A percentile compares a stretch with the other conserved stretches of the same genome.
These are phyloP conservation scores for Miamiensis avidus DNA, from an alignment of 169 alveolate species.

Conservation along the genomic window DNA sequence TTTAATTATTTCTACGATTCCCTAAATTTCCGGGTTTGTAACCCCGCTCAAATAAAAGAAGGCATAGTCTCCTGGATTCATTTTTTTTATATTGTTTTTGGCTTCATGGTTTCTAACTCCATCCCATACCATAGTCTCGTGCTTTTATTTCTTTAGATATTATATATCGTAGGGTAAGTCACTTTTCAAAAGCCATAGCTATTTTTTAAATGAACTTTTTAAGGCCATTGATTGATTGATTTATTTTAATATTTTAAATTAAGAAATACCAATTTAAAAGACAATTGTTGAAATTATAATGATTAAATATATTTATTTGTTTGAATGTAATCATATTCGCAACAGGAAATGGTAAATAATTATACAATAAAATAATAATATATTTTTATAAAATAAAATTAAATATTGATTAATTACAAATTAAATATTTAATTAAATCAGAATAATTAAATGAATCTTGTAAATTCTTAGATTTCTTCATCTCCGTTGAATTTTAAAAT, in stretches of 20 bases:
- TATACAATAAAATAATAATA: no score
- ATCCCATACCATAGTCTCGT: background rate
- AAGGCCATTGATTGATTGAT: no score
- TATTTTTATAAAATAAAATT: no score
- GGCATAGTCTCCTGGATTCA: background rate
- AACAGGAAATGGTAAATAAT: no score
- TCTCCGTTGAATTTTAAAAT: background rate
- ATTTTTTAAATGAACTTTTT: no score
- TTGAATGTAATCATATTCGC: no score
- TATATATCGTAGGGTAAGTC: background rate
- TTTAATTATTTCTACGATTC: background rate
- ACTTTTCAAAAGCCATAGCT: background rate
- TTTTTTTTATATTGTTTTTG: no score
- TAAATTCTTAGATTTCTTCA: background rate
- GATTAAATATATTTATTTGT: no score
- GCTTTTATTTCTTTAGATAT: no score
- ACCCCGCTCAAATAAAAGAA: background rate
- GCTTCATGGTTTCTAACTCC: background rate
- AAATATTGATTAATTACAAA: background rate
- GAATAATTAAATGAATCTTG: background rate
- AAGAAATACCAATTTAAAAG: no score
- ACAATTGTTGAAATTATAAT: no score
- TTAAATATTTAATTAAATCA: background rate
- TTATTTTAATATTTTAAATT: no score
- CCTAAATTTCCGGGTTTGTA: background rate